Base-by-base conservation (phyloP, 2,329 filamentous ascomycete genomes). In the Endoconidiophora polonica region DNA sequence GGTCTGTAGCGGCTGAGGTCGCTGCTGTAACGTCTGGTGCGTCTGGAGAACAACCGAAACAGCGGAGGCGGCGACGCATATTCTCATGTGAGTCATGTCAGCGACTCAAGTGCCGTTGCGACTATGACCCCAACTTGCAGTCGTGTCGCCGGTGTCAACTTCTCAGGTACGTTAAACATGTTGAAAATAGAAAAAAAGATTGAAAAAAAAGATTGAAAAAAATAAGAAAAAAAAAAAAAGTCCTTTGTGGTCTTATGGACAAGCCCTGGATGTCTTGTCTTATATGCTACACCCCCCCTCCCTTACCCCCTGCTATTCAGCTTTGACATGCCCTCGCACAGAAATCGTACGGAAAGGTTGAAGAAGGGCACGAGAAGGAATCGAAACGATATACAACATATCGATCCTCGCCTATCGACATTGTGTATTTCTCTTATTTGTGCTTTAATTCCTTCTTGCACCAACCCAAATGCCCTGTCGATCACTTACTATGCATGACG, bases 81-180 rank as follows among this genome's bases (percentile, higher is more conserved):
- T 52, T 52, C 29, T 49, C 46, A n/a, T 52, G 50, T 20, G 50
- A 52, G 40, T 52, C 50, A 12, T 52, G 50, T 16, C 50, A 52
- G 38, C 46, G 50, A 6, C 43, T 52, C 4, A 52, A 52, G 33
- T 52, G 50, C 37, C 46, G 50, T 3, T 52, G 50, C 23, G 50
- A 52, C 41, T 52, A 52, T 37, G 50, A 52, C 24, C 23, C 50
- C 5, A 47, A 44, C 18, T 20, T 52, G 5, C 50, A 52, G 24
- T 49, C 51, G 12, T 53, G 51, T 46, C 48, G 51, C 10, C 37
- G 47, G 37, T 49, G 51, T 26, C 51, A 53, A 45, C 47, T 49
- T 24, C 23, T 49, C 12, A 52, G 49, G 49, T 48, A 48, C 9
- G 46, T 39, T 18, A 16, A 23, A 14, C 24, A 43, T 18, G 16